These are phyloP conservation scores for Tieghemostelium lacteum DNA, from an alignment of 78 protist species.

Conservation along the genomic window DNA sequence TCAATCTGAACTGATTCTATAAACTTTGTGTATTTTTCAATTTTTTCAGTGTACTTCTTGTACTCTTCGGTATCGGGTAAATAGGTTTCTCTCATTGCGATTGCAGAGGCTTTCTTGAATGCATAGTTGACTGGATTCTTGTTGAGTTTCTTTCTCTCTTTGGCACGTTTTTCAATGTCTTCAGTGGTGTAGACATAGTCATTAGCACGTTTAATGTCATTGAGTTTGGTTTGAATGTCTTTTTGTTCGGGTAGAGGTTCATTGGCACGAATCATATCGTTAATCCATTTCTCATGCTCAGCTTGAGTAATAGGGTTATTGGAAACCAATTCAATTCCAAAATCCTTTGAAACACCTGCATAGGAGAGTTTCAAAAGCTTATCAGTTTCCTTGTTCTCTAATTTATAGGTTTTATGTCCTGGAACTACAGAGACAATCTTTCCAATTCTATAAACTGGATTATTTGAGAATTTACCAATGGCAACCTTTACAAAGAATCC, in stretches of 20 bases:
- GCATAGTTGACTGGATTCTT: constrained; percentile 34
- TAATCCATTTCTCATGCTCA: constrained; percentile 67
- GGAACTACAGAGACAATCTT: constrained; percentile 3
- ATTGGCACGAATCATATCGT: constrained; percentile 45
- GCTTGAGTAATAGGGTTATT: constrained; percentile 49
- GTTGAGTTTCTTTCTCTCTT: not conserved
- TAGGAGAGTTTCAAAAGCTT: constrained; percentile 5
- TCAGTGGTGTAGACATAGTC: constrained; percentile 46
- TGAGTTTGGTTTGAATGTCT: constrained; percentile 14
- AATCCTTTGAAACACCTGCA: constrained; percentile 52
- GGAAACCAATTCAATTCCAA: constrained; percentile 47
- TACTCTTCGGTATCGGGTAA: constrained; percentile 5
- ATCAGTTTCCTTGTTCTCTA: constrained; percentile 58
- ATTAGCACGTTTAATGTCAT: constrained; percentile 29
- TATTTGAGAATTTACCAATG: constrained; percentile 35
- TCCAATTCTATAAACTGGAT: constrained; percentile 59
- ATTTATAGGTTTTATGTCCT: constrained; percentile 32
- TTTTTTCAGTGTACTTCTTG: not conserved
- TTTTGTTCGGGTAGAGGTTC: constrained; percentile 4
- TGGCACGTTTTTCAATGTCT: constrained; percentile 61
- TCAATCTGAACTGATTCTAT: not conserved
- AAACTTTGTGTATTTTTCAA: constrained; percentile 16
- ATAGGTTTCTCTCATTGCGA: constrained; percentile 25
- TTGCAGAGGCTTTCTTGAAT: constrained; percentile 30
- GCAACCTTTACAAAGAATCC: constrained; percentile 52